Percentiles rank a stretch among this genome's conserved stretches.
Conservation (phyloP, 495 filamentous ascomycete species). For the Aspergillus cavernicola region DNA sequence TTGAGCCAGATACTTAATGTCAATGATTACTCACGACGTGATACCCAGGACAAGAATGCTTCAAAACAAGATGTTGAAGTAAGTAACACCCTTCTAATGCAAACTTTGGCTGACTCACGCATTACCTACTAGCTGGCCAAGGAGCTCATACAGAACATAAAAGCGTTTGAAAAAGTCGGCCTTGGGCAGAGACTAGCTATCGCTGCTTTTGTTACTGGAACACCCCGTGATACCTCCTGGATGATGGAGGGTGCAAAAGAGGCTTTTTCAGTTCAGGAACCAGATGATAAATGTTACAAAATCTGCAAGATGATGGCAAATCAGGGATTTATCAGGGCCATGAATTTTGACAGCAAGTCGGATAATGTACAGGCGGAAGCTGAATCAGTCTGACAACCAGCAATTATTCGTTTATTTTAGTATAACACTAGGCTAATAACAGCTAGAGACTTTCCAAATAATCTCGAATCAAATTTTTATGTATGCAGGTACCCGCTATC, state of each 20-base stretch:
- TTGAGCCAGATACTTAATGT: conserved; percentile 9
- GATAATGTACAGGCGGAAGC: conserved; percentile 6
- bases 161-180: conserved; percentile 5
- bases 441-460: background rate
- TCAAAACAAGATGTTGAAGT: conserved; percentile 7
- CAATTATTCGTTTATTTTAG: background rate
- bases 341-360: conserved; percentile 2
- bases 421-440: background rate
- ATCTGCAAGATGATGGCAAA: conserved; percentile 7
- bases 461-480: no score
- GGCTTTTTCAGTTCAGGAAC: background rate
- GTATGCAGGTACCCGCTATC: no score
- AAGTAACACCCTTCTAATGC: conserved; percentile 7
- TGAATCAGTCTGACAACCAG: background rate
- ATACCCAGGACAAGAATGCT: conserved; percentile 7
- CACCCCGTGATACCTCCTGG: conserved; percentile 9
- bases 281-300: conserved; percentile 4
- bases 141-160: conserved; percentile 7
- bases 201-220: conserved; percentile 8
- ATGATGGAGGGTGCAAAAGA: conserved; percentile 11
- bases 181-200: conserved; percentile 8
- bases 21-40: conserved; percentile 2
- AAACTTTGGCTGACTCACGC: conserved; percentile 8
- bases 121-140: conserved; percentile 6
- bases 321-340: conserved; percentile 6